Evolutionary conservation across 2,329 filamentous ascomycete species (phyloP).

Genomic region (Metarhizium sp.): DNA sequence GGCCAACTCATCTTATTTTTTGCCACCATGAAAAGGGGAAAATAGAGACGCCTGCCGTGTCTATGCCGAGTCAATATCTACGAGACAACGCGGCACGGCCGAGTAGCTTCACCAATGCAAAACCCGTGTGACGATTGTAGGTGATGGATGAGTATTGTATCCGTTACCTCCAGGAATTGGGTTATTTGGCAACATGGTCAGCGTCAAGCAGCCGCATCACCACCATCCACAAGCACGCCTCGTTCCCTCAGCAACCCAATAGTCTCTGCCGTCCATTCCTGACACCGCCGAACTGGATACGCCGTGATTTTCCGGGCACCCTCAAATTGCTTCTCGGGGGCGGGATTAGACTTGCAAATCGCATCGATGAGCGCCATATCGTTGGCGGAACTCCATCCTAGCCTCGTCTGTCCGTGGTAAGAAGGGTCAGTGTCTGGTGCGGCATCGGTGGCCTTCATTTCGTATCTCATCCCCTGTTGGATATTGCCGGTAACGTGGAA

Average conservation of each 20-base stretch:
- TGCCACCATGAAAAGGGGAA: too few species aligned
- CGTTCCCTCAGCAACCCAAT: not conserved
- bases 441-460: not conserved
- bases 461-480: not conserved
- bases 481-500: not conserved
- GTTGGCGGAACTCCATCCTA: not conserved
- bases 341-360: not conserved
- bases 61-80: too few species aligned
- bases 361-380: not conserved
- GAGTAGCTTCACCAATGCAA: too few species aligned
- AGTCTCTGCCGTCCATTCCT: not conserved
- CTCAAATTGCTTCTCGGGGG: not conserved
- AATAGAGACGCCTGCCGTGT: too few species aligned
- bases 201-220: not conserved
- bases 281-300: not conserved
- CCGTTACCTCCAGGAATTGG: not conserved
- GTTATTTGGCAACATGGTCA: not conserved
- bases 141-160: too few species aligned
- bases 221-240: not conserved
- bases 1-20: too few species aligned
- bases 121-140: too few species aligned
- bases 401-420: not conserved
- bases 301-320: not conserved
- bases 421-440: not conserved
- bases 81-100: too few species aligned